Conservation (phyloP, 2,329 filamentous ascomycete genomes). For the Microsporum canis region DNA sequence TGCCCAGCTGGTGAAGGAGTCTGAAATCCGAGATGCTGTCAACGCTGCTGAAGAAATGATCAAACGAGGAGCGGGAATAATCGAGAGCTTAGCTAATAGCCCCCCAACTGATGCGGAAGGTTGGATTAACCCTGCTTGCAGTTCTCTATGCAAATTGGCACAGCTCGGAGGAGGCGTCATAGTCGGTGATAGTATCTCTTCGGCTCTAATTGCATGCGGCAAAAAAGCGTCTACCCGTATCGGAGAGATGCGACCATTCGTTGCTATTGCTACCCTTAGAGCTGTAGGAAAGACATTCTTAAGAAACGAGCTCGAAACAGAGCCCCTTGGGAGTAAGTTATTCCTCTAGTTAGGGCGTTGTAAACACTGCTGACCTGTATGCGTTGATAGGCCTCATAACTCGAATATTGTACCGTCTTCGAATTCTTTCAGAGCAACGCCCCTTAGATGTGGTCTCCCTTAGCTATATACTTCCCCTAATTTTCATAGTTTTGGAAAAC, state of each 20-base stretch:
- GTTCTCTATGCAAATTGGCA: conserved; percentile 60
- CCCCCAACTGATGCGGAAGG: conserved; percentile 78
- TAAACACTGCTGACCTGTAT: not conserved
- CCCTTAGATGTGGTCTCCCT: conserved; percentile 82
- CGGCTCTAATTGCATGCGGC: conserved; percentile 69
- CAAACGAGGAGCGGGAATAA: conserved; percentile 72
- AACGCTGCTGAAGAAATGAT: conserved; percentile 58
- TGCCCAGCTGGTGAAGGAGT: conserved; percentile 78
- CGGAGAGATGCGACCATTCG: conserved; percentile 64
- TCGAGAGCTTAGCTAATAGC: conserved; percentile 67
- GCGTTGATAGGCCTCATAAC: conserved; percentile 53
- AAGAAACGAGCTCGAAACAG: conserved; percentile 59
- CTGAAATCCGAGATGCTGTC: conserved; percentile 63
- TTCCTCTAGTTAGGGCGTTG: not conserved
- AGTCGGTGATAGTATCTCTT: conserved; percentile 65
- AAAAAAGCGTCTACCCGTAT: conserved; percentile 63
- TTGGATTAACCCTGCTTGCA: conserved; percentile 78
- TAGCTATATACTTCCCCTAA: conserved; percentile 72
- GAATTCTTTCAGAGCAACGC: conserved; percentile 85
- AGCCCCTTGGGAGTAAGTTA: conserved; percentile 58
- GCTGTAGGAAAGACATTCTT: conserved; percentile 64
- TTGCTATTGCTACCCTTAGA: conserved; percentile 77
- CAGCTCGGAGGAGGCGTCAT: conserved; percentile 65
- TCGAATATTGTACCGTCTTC: conserved; percentile 76
- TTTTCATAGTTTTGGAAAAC: conserved; percentile 65